Percentiles rank a stretch among this genome's conserved stretches.
Evolutionary conservation across 371 early-diverging fungal species (phyloP).

Genomic region (Circinella minor): DNA sequence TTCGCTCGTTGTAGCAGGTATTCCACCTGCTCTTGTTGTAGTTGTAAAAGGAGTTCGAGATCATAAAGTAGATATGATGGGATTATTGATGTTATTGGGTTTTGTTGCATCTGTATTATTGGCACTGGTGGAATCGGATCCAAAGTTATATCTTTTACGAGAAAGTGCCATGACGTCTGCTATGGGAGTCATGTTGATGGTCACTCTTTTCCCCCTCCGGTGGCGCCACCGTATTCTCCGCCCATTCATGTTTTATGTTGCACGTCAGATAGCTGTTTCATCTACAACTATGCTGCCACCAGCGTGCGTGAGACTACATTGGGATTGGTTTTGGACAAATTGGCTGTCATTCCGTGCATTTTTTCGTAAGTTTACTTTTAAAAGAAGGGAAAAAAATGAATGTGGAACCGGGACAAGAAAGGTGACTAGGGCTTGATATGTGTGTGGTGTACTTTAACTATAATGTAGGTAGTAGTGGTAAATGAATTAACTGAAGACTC

Average conservation of each 20-base stretch:
- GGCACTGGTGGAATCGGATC: constrained; percentile 51
- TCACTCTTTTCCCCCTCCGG: constrained; percentile 45
- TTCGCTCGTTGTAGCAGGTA: constrained; percentile 47
- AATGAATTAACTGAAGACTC: no score
- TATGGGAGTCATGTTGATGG: constrained; percentile 48
- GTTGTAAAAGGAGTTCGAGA: constrained; percentile 35
- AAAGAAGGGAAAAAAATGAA: no score
- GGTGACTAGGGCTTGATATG: no score
- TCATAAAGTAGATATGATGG: constrained; percentile 50
- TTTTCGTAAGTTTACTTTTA: constrained; percentile 23
- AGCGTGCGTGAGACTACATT: constrained; percentile 32
- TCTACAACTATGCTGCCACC: constrained; percentile 30
- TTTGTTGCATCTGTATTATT: constrained; percentile 51
- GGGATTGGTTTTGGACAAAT: constrained; percentile 52
- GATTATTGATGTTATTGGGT: constrained; percentile 47
- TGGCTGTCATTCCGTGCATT: constrained; percentile 38
- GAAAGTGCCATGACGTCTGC: constrained; percentile 56
- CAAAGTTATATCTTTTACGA: constrained; percentile 51
- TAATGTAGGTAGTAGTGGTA: no score
- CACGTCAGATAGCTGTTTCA: constrained; percentile 43
- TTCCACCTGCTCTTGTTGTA: constrained; percentile 46
- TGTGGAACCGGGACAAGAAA: no score
- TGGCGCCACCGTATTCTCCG: constrained; percentile 32
- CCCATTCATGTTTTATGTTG: constrained; percentile 54
- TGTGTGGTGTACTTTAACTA: no score